These are phyloP conservation scores for Beauveria sp. DNA, from an alignment of 2,329 filamentous ascomycete species.

Conservation along the genomic window DNA sequence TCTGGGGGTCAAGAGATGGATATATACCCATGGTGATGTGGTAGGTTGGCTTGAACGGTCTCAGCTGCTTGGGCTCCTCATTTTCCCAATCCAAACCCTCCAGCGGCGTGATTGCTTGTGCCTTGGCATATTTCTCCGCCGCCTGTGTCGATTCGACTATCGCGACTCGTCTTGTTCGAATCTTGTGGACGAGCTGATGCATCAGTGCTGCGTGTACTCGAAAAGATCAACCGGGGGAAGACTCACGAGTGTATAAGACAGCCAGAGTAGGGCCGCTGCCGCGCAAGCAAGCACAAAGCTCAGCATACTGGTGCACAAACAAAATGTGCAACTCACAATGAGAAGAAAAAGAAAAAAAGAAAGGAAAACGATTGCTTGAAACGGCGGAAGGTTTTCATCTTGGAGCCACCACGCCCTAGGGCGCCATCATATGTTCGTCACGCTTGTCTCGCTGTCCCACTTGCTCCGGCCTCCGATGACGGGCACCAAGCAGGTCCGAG, in stretches of 20 bases:
- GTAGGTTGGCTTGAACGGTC: constrained; percentile 41
- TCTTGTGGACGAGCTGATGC: neutral
- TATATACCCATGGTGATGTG: constrained; percentile 47
- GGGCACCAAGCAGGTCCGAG: too few relatives aligned
- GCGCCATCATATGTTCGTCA: too few relatives aligned
- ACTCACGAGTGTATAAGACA: neutral
- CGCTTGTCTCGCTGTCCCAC: too few relatives aligned
- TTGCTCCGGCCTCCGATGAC: too few relatives aligned
- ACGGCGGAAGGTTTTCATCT: too few relatives aligned
- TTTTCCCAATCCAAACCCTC: neutral
- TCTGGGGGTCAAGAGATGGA: too few relatives aligned
- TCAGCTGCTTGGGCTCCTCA: constrained; percentile 1
- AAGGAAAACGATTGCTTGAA: neutral
- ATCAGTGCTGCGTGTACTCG: neutral
- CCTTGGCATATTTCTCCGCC: neutral
- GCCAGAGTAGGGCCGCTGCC: neutral
- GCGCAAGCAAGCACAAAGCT: neutral
- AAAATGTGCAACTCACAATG: neutral
- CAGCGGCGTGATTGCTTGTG: neutral
- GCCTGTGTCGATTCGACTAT: neutral
- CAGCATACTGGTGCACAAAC: neutral
- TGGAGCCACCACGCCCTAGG: too few relatives aligned
- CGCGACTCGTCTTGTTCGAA: neutral
- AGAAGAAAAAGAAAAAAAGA: neutral
- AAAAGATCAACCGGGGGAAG: neutral